phyloP scores from a whole-genome alignment of 2,329 filamentous ascomycete species.

The Trichoderma brevicompactum region DNA sequence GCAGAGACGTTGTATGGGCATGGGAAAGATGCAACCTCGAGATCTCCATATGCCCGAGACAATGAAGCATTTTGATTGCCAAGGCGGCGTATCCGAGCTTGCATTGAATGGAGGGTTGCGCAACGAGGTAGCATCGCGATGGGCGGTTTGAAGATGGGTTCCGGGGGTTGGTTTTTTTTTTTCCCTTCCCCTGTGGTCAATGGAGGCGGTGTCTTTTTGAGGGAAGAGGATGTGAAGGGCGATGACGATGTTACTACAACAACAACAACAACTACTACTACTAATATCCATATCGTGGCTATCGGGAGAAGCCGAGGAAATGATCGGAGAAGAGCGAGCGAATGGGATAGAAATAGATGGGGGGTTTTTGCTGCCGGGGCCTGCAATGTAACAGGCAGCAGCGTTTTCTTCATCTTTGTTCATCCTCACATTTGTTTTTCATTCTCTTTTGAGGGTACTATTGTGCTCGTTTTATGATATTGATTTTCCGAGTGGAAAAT shows the following conservation, averaged over 20 bases:
- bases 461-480: too few relatives aligned
- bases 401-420: not conserved
- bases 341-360: too few relatives aligned
- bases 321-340: too few relatives aligned
- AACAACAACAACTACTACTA: too few relatives aligned
- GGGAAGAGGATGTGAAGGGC: not conserved
- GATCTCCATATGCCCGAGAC: not conserved
- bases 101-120: not conserved
- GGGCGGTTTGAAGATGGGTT: not conserved
- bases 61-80: slow-evolving; percentile 6
- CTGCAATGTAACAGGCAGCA: not conserved
- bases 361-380: too few relatives aligned
- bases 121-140: not conserved
- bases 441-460: not conserved
- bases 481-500: not conserved
- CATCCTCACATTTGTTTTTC: too few relatives aligned
- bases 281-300: not conserved
- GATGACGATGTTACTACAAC: too few relatives aligned
- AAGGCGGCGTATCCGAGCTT: slow-evolving; percentile 6
- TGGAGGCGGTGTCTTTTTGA: not conserved
- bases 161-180: too few relatives aligned
- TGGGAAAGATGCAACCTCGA: too few relatives aligned
- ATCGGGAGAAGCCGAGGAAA: too few relatives aligned
- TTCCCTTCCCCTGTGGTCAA: too few relatives aligned
- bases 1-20: not conserved